Base-by-base conservation (phyloP, 495 filamentous ascomycete genomes). In the Mytilinidion resinicola region DNA sequence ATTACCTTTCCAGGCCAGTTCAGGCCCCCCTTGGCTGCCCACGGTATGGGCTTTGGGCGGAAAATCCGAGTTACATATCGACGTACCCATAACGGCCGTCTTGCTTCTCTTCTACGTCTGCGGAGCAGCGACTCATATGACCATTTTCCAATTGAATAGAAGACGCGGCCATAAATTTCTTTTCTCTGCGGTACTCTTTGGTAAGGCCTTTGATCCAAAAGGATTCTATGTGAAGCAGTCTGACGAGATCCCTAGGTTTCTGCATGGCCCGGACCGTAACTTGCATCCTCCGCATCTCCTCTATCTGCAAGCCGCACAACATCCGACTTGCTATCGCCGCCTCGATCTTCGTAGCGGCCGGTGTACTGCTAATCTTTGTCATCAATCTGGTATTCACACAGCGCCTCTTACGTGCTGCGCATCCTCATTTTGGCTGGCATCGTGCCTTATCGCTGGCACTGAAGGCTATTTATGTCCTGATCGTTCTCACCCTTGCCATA, bases 351-450 rank as follows among this genome's bases (percentile, higher is more conserved):
- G 82, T 92, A 25, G 77, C 82, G 10, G 86, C 87, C 0, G 91
- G 91, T 25, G 81, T 90, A 17, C 64, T 95, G 21, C 64, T 96
- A 7, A 72, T 95, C n/a, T 95, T 87, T 70, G 71, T 96, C 56
- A 70, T 89, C 67, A 93, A 96, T 69, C 72, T 96, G 33, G 75
- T 93, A 63, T 87, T 89, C 67, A 74, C 86, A 0, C 88, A 92
- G 68, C 83, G 91, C 30, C 81, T 95, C 33, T 61, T 92, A 9
- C 78, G 91, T 33, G 87, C 85, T 3, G 80, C 80, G 11, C 86
- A 92, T 55, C 91, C 89, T 0, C 67, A 70, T 2, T 68, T 89
- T 47, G 89, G 89, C 34, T 90, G 86, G 86, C 76, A 81, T 49
- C 76, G 67, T 7, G 53, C 69, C 21, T 71, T 82, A 33, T 72